Evolutionary conservation across 2,329 filamentous ascomycete species (phyloP), one percentile per base, ranked within the genome.

Genomic region (Xylariales sp.): DNA sequence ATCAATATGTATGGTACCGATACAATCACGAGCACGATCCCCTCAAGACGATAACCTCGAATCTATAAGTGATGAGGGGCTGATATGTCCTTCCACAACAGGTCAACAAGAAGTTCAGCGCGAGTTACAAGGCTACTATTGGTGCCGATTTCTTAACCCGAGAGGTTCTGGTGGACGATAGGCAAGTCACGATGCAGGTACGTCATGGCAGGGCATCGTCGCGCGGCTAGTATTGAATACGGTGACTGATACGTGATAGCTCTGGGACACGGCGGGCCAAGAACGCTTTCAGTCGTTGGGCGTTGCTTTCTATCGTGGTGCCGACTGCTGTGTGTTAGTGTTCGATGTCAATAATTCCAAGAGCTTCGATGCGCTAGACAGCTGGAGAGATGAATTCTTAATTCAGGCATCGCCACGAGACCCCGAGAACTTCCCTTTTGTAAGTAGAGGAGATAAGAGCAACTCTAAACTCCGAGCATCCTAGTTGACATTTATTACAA

Each of bases 81-180:
- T 67, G 41, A 68, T 61, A 10, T 12, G 1, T 41, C 32, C 12
- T 43, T 36, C 53, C 12, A 41, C 23, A 48, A 48, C 74, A 98
- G 95, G 95, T 99, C 88, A 99, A 99, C 87, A 99, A 99, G 86
- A 98, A 99, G 82, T 99, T 99, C 86, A 97, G 94, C 81, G 95
- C 94, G 74, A 97, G 94, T 85, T 99, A 99, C 90, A 99, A 99
- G 85, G 96, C 96, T 68, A 99, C 96, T 53, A 99, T 99, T 80
- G 96, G 96, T 74, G 96, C 96, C 80, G 96, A 99, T 82, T 99
- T 99, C 83, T 86, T 99, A 69, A 99, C 96, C 64, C 97, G 97
- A 81, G 96, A 99, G 84, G 96, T 99, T 48, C 86, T 97, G 72
- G 95, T 99, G 62, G 96, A 98, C 82, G 96, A 98, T 83, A 89